Evolutionary conservation across 495 filamentous ascomycete genomes (phyloP), one percentile per base, ranked within the genome.

Genomic region (Xylaria intraflava): DNA sequence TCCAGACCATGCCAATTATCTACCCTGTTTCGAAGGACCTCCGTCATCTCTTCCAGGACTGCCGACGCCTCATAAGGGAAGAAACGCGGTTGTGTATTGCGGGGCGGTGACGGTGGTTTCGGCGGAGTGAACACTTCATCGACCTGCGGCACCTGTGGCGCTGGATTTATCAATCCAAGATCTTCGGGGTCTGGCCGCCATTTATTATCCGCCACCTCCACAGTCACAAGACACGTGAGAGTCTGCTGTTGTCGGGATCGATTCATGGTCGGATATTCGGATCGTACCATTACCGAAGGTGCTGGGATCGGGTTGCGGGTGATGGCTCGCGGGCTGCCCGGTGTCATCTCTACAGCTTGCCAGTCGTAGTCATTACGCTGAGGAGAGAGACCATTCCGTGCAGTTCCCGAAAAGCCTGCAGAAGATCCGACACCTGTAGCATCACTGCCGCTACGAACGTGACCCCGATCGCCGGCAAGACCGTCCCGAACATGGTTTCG

Each of bases 1-100:
- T 99, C 94, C n/a, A 97, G 75, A 0, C 93, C 94, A 67, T 99
- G 93, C 93, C 93, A 99, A 60, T 99, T 96, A 56, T 99, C 93
- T 17, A 97, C 93, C 31, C 89, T 83, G 39, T 76, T 80, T 43
- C 87, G 83, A 52, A 99, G 70, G 57, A 85, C 87, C 62, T 97
- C 90, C 2, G 91, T 94, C 62, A 95, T 84, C 51, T 89, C 85
- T 29, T 90, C 83, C 53, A 98, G 65, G 11, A 81, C 83, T 60
- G 94, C 89, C 11, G 70, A 76, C 42, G 69, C 80, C 58, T 82
- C 78, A 26, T 82, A 82, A 8, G 78, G 78, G 48, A 78, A 78
- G 58, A 82, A 82, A 17, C 74, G 75, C 5, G 78, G 76, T 31
- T 61, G 56, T 27, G 73, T 72, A 46, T 61, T 72, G 39, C 73